Evolutionary conservation across 2,329 filamentous ascomycete species (phyloP), one percentile per base, ranked within the genome.

Genomic region (Colletotrichum sp.): DNA sequence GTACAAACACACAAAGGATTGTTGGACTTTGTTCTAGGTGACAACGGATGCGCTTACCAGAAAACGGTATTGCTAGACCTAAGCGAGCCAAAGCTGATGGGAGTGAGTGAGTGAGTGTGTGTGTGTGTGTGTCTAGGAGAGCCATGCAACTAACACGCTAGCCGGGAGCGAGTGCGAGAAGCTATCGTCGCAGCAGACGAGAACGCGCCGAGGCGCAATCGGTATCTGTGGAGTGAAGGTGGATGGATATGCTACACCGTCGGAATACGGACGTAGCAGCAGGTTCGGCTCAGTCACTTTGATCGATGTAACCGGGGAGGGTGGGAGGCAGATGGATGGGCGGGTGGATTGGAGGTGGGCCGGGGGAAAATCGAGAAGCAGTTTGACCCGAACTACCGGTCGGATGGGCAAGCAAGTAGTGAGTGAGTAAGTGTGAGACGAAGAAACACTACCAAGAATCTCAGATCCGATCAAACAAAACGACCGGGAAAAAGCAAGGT

Each of bases 251-350:
- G 5, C 21, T 34, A 62, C 24, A 63, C 27, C 62, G 69, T 51
- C 33, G 62, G 47, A 11, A 43, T 70, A 70, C 69, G 69, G 69
- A 59, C 69, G 69, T 70, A 70, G 21, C 51, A 70, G 69, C 36
- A 43, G 63, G 43, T 51, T 51, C 43, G 43, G 43, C 43, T 13
- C 43, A 51, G n/a, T 51, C 11, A n/a, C 43, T 21, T 61, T 21
- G 11, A 15, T 34, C 31, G 57, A 61, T 33, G 57, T 34, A 6
- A 36, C 33, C 11, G 57, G 31, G 57, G 31, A 36, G 29, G 29
- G 31, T 61, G 31, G 31, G n/a, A n/a, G 57, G 29, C 21, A n/a
- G 27, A 15, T 36, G 12, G 57, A n/a, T 31, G 57, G 47, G 61
- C 43, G 54, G 57, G 12, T 61, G 57, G 33, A 34, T 21, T 36